A percentile compares a stretch with the other conserved stretches of the same genome.
phyloP scores from a whole-genome alignment of 176 grass and related monocot species.

The Zoysia pacifica region DNA sequence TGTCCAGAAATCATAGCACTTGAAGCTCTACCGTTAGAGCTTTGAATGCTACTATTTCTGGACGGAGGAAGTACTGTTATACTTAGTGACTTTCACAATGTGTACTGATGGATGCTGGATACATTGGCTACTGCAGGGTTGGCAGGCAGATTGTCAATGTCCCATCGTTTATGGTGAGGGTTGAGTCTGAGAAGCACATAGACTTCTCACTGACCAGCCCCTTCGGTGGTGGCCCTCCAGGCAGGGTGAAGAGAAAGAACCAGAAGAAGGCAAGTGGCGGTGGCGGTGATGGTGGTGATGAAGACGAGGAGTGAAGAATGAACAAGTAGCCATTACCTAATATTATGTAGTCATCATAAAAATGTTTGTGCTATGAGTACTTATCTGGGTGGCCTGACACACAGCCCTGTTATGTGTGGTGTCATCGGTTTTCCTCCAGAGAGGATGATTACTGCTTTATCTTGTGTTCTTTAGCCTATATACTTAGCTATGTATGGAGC shows the following conservation, averaged over 20 bases:
- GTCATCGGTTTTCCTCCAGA: slow-evolving; percentile 12
- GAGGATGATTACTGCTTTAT: slow-evolving; percentile 17
- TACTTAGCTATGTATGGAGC: slow-evolving; percentile 13
- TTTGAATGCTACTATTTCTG: no score
- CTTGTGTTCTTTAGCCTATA: slow-evolving; percentile 4
- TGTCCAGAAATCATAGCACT: no score
- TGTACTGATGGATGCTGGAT: neutral
- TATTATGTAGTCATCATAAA: slow-evolving; percentile 34
- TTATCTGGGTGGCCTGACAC: slow-evolving; percentile 17
- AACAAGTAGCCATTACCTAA: slow-evolving; percentile 28
- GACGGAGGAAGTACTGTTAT: no score
- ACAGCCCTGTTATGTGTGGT: neutral
- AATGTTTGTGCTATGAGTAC: slow-evolving; percentile 35
- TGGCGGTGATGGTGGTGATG: slow-evolving; percentile 40
- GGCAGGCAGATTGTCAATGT: slow-evolving; percentile 78
- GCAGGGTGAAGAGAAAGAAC: slow-evolving; percentile 72
- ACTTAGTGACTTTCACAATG: neutral
- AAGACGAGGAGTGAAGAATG: slow-evolving; percentile 51
- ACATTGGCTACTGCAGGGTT: slow-evolving; percentile 44
- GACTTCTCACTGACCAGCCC: slow-evolving; percentile 75
- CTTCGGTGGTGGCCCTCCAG: slow-evolving; percentile 52
- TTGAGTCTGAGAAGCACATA: slow-evolving; percentile 73
- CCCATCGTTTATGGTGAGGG: slow-evolving; percentile 72
- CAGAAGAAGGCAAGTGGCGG: slow-evolving; percentile 47
- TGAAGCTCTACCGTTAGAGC: no score